Percentiles rank a stretch among this genome's conserved stretches.
phyloP scores from a whole-genome alignment of 164 flowering plant species.

The Platanus orientalis region DNA sequence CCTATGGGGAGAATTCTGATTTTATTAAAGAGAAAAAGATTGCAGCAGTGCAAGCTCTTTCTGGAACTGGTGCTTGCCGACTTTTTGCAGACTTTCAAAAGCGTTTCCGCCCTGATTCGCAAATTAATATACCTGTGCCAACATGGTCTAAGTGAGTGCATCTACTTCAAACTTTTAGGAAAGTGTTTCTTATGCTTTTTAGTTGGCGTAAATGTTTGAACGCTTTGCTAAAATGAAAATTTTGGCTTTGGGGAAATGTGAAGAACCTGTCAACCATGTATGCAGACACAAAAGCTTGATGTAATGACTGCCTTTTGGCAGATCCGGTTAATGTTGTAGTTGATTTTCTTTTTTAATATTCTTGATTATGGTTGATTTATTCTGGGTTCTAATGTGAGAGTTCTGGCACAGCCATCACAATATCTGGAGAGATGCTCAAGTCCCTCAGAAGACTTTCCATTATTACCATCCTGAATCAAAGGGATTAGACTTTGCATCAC shows the following conservation, averaged over 20 bases:
- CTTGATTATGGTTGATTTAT: slow-evolving; percentile 1
- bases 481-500: slow-evolving; percentile 73
- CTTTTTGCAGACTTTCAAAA: slow-evolving; percentile 93
- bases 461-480: slow-evolving; percentile 83
- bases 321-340: no score
- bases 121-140: slow-evolving; percentile 90
- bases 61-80: slow-evolving; percentile 98
- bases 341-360: not conserved
- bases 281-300: not conserved
- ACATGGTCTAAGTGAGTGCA: slow-evolving; percentile 89
- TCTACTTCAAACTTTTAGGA: not conserved
- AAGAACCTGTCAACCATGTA: no score
- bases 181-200: not conserved
- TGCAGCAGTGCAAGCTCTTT: slow-evolving; percentile 90
- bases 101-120: slow-evolving; percentile 85
- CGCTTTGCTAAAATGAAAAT: not conserved
- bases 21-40: slow-evolving; percentile 72
- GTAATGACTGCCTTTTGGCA: no score
- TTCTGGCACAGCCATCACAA: slow-evolving; percentile 71
- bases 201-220: not conserved
- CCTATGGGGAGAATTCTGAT: slow-evolving; percentile 89
- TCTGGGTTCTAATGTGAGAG: slow-evolving; percentile 10
- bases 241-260: no score
- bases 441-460: slow-evolving; percentile 72
- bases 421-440: slow-evolving; percentile 97